Percentiles rank a stretch among this genome's conserved stretches.
Evolutionary conservation across 2,329 filamentous ascomycete species (phyloP).

Genomic region (Diaporthe batatas): DNA sequence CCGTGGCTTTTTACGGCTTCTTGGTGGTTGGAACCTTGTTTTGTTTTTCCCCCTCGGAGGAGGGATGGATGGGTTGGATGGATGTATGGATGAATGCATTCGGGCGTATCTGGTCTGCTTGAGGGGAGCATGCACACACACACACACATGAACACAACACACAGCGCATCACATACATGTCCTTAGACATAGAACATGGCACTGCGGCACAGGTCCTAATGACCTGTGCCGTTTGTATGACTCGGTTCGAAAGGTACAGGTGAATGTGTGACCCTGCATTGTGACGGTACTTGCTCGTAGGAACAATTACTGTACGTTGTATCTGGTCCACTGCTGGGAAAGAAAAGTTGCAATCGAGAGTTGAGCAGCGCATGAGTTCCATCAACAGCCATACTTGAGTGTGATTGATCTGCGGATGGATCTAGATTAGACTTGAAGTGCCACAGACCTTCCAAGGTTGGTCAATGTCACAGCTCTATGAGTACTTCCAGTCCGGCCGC

Average conservation of each 20-base stretch:
- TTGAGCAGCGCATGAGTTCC: too few species aligned
- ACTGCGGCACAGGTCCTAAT: not conserved
- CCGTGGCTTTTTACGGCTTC: too few species aligned
- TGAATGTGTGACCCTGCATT: not conserved
- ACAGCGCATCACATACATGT: not conserved
- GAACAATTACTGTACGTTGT: too few species aligned
- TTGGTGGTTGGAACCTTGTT: not conserved
- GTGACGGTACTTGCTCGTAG: not conserved
- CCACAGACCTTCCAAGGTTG: too few species aligned
- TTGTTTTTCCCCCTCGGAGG: not conserved
- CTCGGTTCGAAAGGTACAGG: too few species aligned
- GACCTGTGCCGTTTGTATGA: not conserved
- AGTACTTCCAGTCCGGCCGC: too few species aligned
- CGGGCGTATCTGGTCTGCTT: constrained; percentile 16
- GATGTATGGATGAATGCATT: not conserved
- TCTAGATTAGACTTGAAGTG: too few species aligned
- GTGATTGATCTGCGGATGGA: too few species aligned
- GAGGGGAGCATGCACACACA: not conserved
- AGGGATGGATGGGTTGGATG: constrained; percentile 11
- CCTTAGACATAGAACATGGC: constrained; percentile 7
- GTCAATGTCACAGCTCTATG: too few species aligned
- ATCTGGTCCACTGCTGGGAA: too few species aligned
- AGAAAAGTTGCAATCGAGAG: too few species aligned
- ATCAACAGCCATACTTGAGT: too few species aligned
- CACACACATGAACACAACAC: not conserved